phyloP scores from a whole-genome alignment of 1,139 yeast genomes.

The Taphrina deformans region DNA sequence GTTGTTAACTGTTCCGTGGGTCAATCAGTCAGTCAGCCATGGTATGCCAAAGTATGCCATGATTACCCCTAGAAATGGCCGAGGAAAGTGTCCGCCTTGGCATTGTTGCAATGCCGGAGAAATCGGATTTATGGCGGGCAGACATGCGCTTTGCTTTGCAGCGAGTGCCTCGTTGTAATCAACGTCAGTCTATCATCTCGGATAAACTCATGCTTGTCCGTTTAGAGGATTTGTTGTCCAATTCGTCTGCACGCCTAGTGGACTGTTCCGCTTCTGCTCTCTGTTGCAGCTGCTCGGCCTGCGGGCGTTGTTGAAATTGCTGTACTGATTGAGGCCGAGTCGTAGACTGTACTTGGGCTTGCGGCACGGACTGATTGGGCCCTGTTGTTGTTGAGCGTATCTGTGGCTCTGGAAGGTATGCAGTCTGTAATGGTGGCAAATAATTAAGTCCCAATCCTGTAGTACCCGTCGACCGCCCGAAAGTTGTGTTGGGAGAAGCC shows the following conservation, averaged over 20 bases:
- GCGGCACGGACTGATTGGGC: not conserved
- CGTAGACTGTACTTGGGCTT: not conserved
- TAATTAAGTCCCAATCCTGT: not conserved
- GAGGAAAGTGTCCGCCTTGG: not conserved
- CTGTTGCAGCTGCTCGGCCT: not conserved
- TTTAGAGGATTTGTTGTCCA: not conserved
- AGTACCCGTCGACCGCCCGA: not conserved
- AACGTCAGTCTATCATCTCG: conserved; percentile 13
- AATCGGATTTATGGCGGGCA: not conserved
- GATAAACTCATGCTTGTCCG: conserved; percentile 25
- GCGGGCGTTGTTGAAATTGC: not conserved
- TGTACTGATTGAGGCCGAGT: not conserved
- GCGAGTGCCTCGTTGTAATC: not conserved
- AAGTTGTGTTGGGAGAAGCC: not conserved
- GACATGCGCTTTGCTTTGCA: too few species aligned
- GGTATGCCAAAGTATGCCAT: too few species aligned
- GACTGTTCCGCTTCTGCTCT: not conserved
- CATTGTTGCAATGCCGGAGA: not conserved
- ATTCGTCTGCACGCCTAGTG: not conserved
- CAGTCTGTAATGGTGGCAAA: not conserved
- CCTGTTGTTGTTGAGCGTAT: not conserved
- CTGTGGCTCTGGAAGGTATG: conserved; percentile 15
- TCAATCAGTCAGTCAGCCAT: too few species aligned
- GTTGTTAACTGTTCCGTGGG: not conserved
- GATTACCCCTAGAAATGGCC: not conserved